Evolutionary conservation across 140 eudicot species (phyloP).

Genomic region (Senecio squalidus): DNA sequence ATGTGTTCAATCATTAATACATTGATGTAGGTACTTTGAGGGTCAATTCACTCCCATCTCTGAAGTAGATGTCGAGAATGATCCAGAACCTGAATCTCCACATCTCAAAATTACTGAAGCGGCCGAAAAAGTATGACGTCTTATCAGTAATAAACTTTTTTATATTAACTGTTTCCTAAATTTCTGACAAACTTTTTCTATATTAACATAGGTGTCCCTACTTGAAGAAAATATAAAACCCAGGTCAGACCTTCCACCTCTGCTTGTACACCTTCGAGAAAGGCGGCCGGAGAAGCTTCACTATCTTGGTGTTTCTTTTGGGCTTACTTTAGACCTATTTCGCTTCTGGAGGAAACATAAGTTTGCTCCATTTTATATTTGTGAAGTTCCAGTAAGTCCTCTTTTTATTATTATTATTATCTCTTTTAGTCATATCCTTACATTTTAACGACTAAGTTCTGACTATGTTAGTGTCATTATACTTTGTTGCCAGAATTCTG

Average conservation of each 20-base stretch:
- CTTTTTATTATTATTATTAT: not conserved
- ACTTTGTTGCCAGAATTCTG: constrained; percentile 43
- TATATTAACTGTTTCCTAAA: not conserved
- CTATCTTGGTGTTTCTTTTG: constrained; percentile 90
- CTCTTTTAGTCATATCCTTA: not conserved
- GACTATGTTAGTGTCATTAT: constrained; percentile 1
- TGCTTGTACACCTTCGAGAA: constrained; percentile 82
- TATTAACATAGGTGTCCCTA: constrained; percentile 65
- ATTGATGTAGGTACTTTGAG: constrained; percentile 68
- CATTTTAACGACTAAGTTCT: constrained; percentile 2
- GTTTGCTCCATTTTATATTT: constrained; percentile 83
- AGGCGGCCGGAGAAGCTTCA: constrained; percentile 86
- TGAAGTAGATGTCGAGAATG: constrained; percentile 56
- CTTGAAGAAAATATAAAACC: constrained; percentile 89
- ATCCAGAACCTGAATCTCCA: constrained; percentile 45
- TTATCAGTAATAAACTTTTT: not conserved
- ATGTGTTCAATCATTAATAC: not conserved
- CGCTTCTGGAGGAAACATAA: constrained; percentile 91
- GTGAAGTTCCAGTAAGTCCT: constrained; percentile 75
- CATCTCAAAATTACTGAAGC: constrained; percentile 53
- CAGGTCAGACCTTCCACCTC: constrained; percentile 75
- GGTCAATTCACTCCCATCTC: constrained; percentile 78
- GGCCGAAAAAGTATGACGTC: constrained; percentile 66
- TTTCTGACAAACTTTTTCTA: not conserved
- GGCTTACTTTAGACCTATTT: constrained; percentile 83